phyloP scores from a whole-genome alignment of 2,329 filamentous ascomycete species.

The Aspergillus melleus region DNA sequence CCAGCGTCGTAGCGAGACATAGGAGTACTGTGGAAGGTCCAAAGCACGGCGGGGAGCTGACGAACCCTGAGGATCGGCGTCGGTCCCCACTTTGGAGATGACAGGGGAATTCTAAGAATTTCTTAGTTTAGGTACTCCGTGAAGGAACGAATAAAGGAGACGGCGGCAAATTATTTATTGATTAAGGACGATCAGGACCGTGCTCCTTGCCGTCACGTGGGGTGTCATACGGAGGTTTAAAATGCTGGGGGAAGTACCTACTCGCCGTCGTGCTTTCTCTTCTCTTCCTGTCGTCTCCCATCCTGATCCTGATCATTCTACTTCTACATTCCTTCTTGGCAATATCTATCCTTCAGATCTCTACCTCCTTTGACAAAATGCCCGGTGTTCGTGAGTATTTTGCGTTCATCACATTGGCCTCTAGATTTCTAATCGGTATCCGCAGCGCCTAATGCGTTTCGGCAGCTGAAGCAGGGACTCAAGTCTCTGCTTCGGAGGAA shows the following conservation, averaged over 20 bases:
- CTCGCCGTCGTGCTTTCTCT: neutral
- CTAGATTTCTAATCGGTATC: neutral
- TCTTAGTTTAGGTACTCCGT: neutral
- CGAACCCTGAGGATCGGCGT: neutral
- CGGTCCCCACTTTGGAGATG: neutral
- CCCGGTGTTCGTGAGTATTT: conserved; percentile 35
- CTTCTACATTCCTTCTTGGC: neutral
- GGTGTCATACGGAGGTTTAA: neutral
- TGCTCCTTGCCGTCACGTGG: neutral
- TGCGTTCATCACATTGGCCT: neutral
- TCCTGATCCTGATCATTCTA: neutral
- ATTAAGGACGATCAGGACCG: neutral
- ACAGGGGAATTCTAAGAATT: neutral
- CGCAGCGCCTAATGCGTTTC: conserved; percentile 32
- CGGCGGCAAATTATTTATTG: neutral
- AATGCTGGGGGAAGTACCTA: neutral
- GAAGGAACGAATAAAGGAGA: neutral
- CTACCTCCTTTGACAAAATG: conserved; percentile 23
- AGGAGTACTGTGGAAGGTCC: neutral
- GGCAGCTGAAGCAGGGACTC: conserved; percentile 35
- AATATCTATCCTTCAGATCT: neutral
- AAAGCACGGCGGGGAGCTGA: neutral
- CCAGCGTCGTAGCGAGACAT: neutral
- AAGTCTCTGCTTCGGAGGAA: conserved; percentile 34
- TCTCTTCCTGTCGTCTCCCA: neutral